Base-by-base conservation (phyloP, 331 rosid genomes). In the Quercus lobata region DNA sequence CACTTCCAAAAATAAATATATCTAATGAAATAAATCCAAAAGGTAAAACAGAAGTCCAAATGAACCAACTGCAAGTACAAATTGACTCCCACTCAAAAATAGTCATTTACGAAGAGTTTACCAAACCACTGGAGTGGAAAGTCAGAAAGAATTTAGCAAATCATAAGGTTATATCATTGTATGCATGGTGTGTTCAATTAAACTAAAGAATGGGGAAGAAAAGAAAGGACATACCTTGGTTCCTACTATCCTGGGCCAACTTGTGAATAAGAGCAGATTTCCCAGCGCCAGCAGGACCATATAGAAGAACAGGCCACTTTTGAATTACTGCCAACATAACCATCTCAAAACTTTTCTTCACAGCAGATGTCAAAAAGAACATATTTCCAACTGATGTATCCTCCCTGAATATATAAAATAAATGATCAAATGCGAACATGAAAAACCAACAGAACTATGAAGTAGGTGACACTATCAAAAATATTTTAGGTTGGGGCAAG, bases 221-320 rank as follows among this genome's bases (percentile, higher is more conserved):
- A 68, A 35, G 35, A 56, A 32, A 77, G 34, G 69, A 53, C 65
- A 58, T 85, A 85, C 97, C 91, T 83, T 75, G 85, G 78, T 88
- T 95, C 62, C 86, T 86, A 76, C 92, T 84, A 74, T 91, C 90
- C 57, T 73, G 74, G 52, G 97, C 90, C 79, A 92, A 88, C 86
- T 91, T 95, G 81, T 88, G 76, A 74, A 92, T 84, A 76, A 92
- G 97, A 84, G 92, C 87, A 66, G 99, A 91, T 82, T 95, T 95
- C 73, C 99, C 99, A 65, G 94, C 78, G 56, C 99, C 99, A 35
- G 93, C 83, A 65, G 94, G 90, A 49, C 99, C 99, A 84, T 81
- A 93, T 57, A 95, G 46, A 80, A 95, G 97, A 78, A 93, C 92
- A 18, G 97, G 97, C 94, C 97, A 92, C 93, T 83, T 92, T 88